Conservation (phyloP, 2,329 filamentous ascomycete species). For the Aotearoamyces nothofagi region DNA sequence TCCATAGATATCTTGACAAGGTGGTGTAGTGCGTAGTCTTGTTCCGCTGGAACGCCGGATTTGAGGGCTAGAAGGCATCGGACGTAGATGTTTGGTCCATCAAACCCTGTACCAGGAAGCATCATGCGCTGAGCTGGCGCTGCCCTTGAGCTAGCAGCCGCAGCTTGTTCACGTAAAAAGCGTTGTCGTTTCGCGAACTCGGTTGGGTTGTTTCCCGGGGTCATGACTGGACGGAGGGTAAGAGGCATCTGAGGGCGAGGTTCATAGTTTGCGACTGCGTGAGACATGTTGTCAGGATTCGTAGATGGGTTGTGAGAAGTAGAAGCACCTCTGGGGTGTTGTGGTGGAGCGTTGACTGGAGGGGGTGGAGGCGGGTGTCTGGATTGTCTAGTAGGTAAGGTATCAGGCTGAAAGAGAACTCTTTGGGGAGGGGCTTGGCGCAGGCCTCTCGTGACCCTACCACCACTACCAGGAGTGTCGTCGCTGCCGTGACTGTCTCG, state of each 20-base stretch:
- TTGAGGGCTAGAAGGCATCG: slow-evolving; percentile 73
- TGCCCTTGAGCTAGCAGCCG: slow-evolving; percentile 22
- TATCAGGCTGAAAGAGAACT: slow-evolving; percentile 74
- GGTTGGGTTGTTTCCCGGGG: slow-evolving; percentile 57
- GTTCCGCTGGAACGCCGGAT: slow-evolving; percentile 64
- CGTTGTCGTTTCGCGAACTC: slow-evolving; percentile 48
- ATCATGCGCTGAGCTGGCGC: slow-evolving; percentile 33
- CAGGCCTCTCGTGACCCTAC: slow-evolving; percentile 47
- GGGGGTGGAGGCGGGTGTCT: slow-evolving; percentile 30
- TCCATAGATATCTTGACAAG: slow-evolving; percentile 92
- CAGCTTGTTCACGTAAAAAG: slow-evolving; percentile 21
- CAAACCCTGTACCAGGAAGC: slow-evolving; percentile 48
- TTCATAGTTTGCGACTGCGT: slow-evolving; percentile 53
- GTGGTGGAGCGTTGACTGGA: slow-evolving; percentile 6
- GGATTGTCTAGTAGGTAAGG: slow-evolving; percentile 45
- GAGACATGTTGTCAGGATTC: slow-evolving; percentile 39
- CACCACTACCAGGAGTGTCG: slow-evolving; percentile 35
- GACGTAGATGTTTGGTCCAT: slow-evolving; percentile 82
- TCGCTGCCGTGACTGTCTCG: slow-evolving; percentile 33
- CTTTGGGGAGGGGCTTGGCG: slow-evolving; percentile 75
- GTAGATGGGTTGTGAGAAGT: slow-evolving; percentile 34
- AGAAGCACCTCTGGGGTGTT: slow-evolving; percentile 21
- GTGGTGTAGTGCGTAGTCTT: slow-evolving; percentile 87
- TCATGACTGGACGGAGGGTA: slow-evolving; percentile 57
- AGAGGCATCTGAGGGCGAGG: slow-evolving; percentile 46